Evolutionary conservation across 805 yeast genomes (phyloP).

Genomic region (Sugiyamaella lignohabitans): DNA sequence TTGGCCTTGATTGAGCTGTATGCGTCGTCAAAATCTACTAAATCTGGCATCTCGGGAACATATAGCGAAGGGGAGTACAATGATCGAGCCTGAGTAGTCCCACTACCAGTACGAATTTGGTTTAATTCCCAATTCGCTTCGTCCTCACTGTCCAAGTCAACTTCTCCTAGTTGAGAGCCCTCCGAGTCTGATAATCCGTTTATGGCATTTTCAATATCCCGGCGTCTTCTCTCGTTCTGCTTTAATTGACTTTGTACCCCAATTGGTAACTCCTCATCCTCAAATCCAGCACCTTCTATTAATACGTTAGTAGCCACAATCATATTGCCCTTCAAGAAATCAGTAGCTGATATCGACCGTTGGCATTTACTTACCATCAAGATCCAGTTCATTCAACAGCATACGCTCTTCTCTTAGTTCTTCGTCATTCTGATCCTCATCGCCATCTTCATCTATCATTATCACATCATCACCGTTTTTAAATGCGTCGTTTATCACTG

Average conservation of each 20-base stretch:
- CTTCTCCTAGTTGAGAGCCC: too few species aligned
- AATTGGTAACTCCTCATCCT: conserved; percentile 9
- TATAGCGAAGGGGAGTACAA: too few species aligned
- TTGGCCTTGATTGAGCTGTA: background rate
- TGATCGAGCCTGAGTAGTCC: too few species aligned
- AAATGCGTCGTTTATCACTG: background rate
- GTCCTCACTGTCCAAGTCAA: background rate
- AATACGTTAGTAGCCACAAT: background rate
- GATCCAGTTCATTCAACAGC: background rate
- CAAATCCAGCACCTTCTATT: conserved; percentile 5
- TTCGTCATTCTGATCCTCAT: background rate
- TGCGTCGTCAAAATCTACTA: background rate
- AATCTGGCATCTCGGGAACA: background rate
- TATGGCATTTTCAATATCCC: conserved; percentile 11
- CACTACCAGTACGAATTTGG: background rate
- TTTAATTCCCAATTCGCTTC: background rate
- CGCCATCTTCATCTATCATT: background rate
- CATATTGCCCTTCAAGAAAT: background rate
- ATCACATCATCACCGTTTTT: background rate
- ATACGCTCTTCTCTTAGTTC: background rate
- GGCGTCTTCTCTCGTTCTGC: conserved; percentile 1
- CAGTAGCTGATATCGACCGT: too few species aligned
- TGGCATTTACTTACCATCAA: conserved; percentile 2
- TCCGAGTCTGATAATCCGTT: conserved; percentile 2
- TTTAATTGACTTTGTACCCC: background rate